These are phyloP conservation scores for Nemania diffusa DNA, from an alignment of 2,329 filamentous ascomycete species.

Conservation along the genomic window DNA sequence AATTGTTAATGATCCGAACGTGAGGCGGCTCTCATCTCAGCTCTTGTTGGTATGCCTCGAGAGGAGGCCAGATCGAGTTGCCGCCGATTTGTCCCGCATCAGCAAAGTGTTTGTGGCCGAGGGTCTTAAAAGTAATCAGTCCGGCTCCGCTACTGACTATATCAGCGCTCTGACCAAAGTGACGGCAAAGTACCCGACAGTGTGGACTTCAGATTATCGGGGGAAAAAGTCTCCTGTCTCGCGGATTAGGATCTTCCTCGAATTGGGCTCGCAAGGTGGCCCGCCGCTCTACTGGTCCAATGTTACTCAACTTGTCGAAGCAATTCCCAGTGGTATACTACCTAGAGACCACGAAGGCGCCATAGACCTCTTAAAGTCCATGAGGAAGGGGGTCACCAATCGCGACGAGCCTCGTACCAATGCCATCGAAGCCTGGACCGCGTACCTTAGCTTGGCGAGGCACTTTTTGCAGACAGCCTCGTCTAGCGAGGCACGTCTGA, in stretches of 20 bases:
- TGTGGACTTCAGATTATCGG: slow-evolving; percentile 75
- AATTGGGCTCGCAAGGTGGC: slow-evolving; percentile 85
- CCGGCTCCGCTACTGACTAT: slow-evolving; percentile 78
- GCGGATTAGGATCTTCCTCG: slow-evolving; percentile 76
- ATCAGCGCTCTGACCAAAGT: slow-evolving; percentile 73
- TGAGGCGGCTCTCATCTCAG: slow-evolving; percentile 63
- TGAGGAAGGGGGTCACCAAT: slow-evolving; percentile 76
- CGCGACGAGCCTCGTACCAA: slow-evolving; percentile 80
- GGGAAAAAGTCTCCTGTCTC: slow-evolving; percentile 65
- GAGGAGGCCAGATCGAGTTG: slow-evolving; percentile 58
- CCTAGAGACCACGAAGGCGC: slow-evolving; percentile 64
- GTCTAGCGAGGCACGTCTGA: slow-evolving; percentile 56
- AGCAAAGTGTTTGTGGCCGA: slow-evolving; percentile 74
- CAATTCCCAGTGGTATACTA: slow-evolving; percentile 65
- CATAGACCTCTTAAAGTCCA: slow-evolving; percentile 70
- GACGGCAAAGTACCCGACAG: slow-evolving; percentile 70
- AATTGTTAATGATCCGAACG: slow-evolving; percentile 67
- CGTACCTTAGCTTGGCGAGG: slow-evolving; percentile 74
- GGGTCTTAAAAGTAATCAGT: slow-evolving; percentile 76
- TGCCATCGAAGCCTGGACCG: slow-evolving; percentile 75
- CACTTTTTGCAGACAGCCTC: slow-evolving; percentile 61
- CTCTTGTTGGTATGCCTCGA: slow-evolving; percentile 62
- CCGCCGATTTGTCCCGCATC: slow-evolving; percentile 61
- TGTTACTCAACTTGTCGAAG: slow-evolving; percentile 70
- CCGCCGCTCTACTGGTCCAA: slow-evolving; percentile 77